These are phyloP conservation scores for Porodaedalea pini DNA, from an alignment of 1,284 basidiomycete species.

Conservation along the genomic window DNA sequence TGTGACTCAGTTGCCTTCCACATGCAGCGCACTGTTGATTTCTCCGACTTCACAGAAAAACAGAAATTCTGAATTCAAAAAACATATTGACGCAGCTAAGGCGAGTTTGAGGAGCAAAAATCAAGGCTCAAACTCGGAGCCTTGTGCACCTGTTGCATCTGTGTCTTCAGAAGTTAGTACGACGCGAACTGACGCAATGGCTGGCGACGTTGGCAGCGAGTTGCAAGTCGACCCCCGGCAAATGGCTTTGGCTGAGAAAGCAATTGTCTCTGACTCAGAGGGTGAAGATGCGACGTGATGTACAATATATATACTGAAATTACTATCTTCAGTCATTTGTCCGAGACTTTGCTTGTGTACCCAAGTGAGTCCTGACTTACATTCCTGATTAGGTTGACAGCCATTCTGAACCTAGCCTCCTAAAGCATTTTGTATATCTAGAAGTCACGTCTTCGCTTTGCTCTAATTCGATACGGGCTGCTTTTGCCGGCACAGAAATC, in stretches of 20 bases:
- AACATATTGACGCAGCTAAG: slow-evolving; percentile 12
- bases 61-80: slow-evolving; percentile 16
- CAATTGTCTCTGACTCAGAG: slow-evolving; percentile 2
- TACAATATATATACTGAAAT: not conserved
- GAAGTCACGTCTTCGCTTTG: too few relatives aligned
- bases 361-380: too few relatives aligned
- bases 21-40: not conserved
- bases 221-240: not conserved
- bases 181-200: too few relatives aligned
- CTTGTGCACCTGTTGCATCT: not conserved
- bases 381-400: too few relatives aligned
- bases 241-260: not conserved
- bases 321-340: not conserved
- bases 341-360: too few relatives aligned
- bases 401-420: too few relatives aligned
- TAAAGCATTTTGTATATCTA: too few relatives aligned
- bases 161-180: not conserved
- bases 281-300: not conserved
- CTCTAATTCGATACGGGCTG: too few relatives aligned
- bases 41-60: slow-evolving; percentile 2
- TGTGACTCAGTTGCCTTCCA: slow-evolving; percentile 14
- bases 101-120: not conserved
- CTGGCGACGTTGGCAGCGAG: not conserved
- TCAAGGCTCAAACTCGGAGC: too few relatives aligned
- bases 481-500: too few relatives aligned